phyloP scores from a whole-genome alignment of 2,329 filamentous ascomycete species.

The Exophiala aquamarina region DNA sequence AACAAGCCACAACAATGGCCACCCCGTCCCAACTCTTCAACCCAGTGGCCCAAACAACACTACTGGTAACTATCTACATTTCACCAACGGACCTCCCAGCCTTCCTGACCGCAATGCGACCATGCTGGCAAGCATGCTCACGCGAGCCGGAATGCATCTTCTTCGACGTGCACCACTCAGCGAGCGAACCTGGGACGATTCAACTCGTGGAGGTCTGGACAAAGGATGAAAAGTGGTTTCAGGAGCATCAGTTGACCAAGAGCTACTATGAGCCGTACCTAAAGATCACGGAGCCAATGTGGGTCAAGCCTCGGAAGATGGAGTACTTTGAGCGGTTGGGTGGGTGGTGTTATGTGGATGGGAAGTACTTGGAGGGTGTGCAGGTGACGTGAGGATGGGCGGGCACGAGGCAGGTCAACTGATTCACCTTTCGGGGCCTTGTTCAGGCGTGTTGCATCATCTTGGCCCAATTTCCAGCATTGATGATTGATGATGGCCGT shows the following conservation, averaged over 20 bases:
- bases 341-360: conserved; percentile 10
- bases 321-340: conserved; percentile 3
- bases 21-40: no score
- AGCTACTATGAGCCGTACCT: conserved; percentile 11
- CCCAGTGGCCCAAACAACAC: no score
- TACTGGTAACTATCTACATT: no score
- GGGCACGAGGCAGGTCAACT: no score
- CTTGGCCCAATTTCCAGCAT: no score
- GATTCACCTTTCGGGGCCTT: no score
- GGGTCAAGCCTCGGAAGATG: conserved; percentile 8
- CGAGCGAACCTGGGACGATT: conserved; percentile 10
- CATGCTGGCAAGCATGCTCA: neutral
- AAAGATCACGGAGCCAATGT: conserved; percentile 10
- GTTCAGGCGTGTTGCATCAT: no score
- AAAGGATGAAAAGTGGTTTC: conserved; percentile 10
- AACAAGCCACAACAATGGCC: no score
- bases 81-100: neutral
- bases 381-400: no score
- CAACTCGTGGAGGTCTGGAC: conserved; percentile 12
- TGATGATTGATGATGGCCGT: no score
- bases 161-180: conserved; percentile 13
- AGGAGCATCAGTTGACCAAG: conserved; percentile 11
- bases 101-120: neutral
- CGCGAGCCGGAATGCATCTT: conserved; percentile 4
- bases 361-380: conserved; percentile 1